phyloP scores from a whole-genome alignment of 2,329 filamentous ascomycete species.

The Cordyceps javanica region DNA sequence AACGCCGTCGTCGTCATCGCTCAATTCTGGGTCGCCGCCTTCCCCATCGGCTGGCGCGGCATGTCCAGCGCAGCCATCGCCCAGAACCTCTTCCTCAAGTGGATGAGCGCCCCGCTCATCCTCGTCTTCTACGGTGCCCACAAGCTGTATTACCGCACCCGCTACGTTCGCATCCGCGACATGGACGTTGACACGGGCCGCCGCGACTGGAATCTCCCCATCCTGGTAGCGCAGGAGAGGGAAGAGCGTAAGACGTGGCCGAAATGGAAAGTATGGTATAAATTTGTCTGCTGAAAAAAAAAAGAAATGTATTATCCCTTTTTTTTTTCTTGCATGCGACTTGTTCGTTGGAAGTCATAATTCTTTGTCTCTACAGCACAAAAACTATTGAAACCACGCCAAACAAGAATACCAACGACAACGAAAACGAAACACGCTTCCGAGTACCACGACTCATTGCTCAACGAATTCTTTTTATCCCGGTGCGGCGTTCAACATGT shows the following conservation, averaged over 20 bases:
- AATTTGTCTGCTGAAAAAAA: constrained; percentile 60
- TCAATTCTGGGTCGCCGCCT: constrained; percentile 84
- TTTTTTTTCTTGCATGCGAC: too few relatives aligned
- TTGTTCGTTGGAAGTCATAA: too few relatives aligned
- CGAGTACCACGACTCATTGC: too few relatives aligned
- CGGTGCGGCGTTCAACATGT: background rate
- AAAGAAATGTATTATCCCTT: too few relatives aligned
- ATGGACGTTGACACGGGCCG: constrained; percentile 87
- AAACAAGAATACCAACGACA: too few relatives aligned
- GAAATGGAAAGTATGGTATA: constrained; percentile 69
- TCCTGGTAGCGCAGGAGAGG: constrained; percentile 71
- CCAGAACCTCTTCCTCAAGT: constrained; percentile 66
- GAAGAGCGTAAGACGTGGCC: constrained; percentile 70
- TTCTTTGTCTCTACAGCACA: too few relatives aligned
- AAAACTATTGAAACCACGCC: too few relatives aligned
- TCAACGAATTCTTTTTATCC: background rate
- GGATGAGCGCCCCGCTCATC: constrained; percentile 65
- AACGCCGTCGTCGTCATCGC: constrained; percentile 71
- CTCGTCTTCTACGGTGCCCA: constrained; percentile 63
- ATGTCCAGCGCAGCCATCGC: constrained; percentile 42
- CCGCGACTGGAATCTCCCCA: constrained; percentile 74
- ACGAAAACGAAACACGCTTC: too few relatives aligned
- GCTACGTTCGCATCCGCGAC: constrained; percentile 58
- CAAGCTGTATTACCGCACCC: constrained; percentile 68
- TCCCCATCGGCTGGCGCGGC: constrained; percentile 56